These are phyloP conservation scores for Pulicaria dysenterica DNA, from an alignment of 129 eudicot species.

Conservation along the genomic window DNA sequence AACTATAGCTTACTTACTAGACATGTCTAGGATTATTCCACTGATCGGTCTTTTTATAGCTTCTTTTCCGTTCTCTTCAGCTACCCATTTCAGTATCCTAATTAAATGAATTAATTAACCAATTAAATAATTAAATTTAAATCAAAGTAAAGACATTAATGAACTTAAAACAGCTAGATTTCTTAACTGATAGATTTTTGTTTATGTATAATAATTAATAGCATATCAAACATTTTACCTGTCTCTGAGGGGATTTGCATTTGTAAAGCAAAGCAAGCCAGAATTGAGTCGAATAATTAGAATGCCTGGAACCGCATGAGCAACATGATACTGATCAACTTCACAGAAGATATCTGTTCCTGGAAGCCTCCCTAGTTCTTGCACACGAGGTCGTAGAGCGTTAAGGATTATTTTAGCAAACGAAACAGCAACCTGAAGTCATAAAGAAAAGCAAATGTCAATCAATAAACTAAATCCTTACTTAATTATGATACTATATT, in stretches of 20 bases:
- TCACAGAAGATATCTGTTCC: slow-evolving; percentile 68
- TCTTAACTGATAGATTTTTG: background rate
- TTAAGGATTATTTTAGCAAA: slow-evolving; percentile 70
- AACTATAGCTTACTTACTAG: slow-evolving; percentile 47
- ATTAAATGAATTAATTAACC: background rate
- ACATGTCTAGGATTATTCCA: slow-evolving; percentile 62
- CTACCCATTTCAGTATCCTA: slow-evolving; percentile 53
- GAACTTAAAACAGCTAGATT: background rate
- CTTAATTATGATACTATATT: background rate
- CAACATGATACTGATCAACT: slow-evolving; percentile 76
- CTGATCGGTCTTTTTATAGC: slow-evolving; percentile 33
- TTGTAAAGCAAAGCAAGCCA: slow-evolving; percentile 79
- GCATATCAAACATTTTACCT: slow-evolving; percentile 52
- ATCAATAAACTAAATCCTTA: background rate
- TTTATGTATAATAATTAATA: background rate
- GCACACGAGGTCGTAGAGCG: slow-evolving; percentile 61
- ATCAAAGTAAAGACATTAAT: background rate
- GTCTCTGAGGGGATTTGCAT: slow-evolving; percentile 75
- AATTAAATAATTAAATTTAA: background rate
- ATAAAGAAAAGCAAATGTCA: background rate
- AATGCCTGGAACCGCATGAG: slow-evolving; percentile 63
- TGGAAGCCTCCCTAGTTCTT: slow-evolving; percentile 72
- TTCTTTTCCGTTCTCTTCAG: slow-evolving; percentile 39
- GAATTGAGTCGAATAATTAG: slow-evolving; percentile 72
- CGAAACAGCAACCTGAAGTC: slow-evolving; percentile 65